A percentile compares a stretch with the other conserved stretches of the same genome.
phyloP scores from a whole-genome alignment of 2,329 filamentous ascomycete genomes.

The Thermomyces lanuginosus region DNA sequence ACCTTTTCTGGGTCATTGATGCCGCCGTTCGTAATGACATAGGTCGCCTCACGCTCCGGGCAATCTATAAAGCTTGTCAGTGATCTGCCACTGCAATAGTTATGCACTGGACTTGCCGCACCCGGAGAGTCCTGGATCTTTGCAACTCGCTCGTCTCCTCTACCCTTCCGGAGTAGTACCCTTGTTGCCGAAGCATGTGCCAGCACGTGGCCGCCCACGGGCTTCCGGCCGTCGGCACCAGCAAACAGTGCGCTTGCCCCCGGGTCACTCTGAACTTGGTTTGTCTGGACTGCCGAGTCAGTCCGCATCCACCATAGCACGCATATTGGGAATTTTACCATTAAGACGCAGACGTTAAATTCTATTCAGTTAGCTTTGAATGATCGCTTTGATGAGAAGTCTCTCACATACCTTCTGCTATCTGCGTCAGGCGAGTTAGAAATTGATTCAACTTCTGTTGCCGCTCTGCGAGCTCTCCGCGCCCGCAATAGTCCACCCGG shows the following conservation, averaged over 20 bases:
- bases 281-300: too few species aligned
- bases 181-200: slow-evolving; percentile 53
- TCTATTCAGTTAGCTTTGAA: slow-evolving; percentile 26
- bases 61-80: slow-evolving; percentile 35
- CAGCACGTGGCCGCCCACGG: slow-evolving; percentile 50
- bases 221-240: slow-evolving; percentile 51
- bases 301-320: too few species aligned
- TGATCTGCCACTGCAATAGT: slow-evolving; percentile 2
- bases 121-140: slow-evolving; percentile 53
- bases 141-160: slow-evolving; percentile 53
- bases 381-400: not conserved
- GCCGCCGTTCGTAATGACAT: slow-evolving; percentile 53
- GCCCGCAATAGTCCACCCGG: slow-evolving; percentile 49
- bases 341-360: slow-evolving; percentile 50
- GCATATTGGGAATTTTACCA: slow-evolving; percentile 34
- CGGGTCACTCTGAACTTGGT: slow-evolving; percentile 55
- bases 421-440: slow-evolving; percentile 45
- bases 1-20: slow-evolving; percentile 52
- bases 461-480: slow-evolving; percentile 50
- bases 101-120: slow-evolving; percentile 16
- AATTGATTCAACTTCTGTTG: slow-evolving; percentile 54
- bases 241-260: slow-evolving; percentile 52
- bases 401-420: slow-evolving; percentile 39
- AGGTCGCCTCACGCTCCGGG: slow-evolving; percentile 52
- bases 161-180: slow-evolving; percentile 49